These are phyloP conservation scores for Globisporangium splendens DNA, from an alignment of 352 stramenopile species.

Conservation along the genomic window DNA sequence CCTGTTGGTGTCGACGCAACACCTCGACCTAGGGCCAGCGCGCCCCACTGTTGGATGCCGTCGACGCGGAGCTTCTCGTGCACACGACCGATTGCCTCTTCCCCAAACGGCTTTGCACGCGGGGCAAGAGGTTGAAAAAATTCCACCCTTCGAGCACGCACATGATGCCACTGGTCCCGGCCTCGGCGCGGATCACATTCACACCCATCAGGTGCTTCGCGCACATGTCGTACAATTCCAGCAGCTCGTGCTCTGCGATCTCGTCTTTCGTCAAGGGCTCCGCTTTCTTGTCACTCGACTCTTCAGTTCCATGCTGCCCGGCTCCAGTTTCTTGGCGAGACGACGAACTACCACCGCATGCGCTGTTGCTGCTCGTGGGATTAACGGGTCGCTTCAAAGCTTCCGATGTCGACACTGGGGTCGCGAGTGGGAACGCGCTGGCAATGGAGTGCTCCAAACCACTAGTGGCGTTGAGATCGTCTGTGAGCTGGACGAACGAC, in stretches of 20 bases:
- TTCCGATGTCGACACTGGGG: conserved; percentile 16
- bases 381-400: conserved; percentile 3
- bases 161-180: conserved; percentile 57
- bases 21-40: conserved; percentile 8
- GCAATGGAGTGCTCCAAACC: conserved; percentile 10
- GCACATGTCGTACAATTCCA: conserved; percentile 60
- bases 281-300: conserved; percentile 8
- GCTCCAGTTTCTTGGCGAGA: not conserved
- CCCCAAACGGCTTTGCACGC: conserved; percentile 19
- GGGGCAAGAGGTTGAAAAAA: conserved; percentile 55
- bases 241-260: conserved; percentile 36
- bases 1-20: no score
- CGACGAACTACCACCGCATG: no score
- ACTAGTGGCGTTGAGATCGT: conserved; percentile 3
- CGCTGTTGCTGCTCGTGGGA: not conserved
- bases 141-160: conserved; percentile 65
- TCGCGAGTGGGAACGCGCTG: conserved; percentile 20
- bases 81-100: conserved; percentile 31
- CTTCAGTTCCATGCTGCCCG: not conserved
- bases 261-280: conserved; percentile 23
- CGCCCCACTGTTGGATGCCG: conserved; percentile 4
- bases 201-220: conserved; percentile 45
- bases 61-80: conserved; percentile 30
- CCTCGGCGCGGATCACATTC: conserved; percentile 49
- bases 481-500: conserved; percentile 1